phyloP scores from a whole-genome alignment of 2,329 filamentous ascomycete species.

The Biscogniauxia mediterranea region DNA sequence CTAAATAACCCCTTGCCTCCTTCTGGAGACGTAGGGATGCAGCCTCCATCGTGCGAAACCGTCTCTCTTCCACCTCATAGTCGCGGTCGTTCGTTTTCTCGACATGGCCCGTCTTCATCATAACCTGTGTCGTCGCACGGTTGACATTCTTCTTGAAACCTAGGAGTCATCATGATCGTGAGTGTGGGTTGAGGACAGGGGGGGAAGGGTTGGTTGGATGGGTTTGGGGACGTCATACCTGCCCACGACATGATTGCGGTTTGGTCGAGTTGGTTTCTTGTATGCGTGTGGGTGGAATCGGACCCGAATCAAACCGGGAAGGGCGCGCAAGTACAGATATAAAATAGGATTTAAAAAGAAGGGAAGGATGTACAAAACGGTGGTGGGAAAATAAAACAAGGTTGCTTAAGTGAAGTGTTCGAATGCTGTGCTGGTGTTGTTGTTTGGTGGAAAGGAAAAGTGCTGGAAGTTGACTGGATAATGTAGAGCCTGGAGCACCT shows the following conservation, averaged over 20 bases:
- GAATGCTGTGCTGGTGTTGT: neutral
- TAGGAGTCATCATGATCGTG: slow-evolving; percentile 31
- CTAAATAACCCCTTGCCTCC: slow-evolving; percentile 96
- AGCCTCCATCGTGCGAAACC: slow-evolving; percentile 96
- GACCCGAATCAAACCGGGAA: neutral
- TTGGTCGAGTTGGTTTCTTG: slow-evolving; percentile 7
- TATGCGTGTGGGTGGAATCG: neutral
- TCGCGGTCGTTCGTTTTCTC: slow-evolving; percentile 98
- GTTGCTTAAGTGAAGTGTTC: neutral
- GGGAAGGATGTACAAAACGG: neutral
- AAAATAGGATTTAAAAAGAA: neutral
- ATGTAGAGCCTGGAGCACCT: neutral
- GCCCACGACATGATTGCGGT: slow-evolving; percentile 66
- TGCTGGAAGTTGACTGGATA: neutral
- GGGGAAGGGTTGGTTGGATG: neutral
- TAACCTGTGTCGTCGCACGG: slow-evolving; percentile 97
- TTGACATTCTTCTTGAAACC: slow-evolving; percentile 97
- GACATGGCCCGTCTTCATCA: slow-evolving; percentile 99
- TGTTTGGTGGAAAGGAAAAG: neutral
- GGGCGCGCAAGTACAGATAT: neutral
- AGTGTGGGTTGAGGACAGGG: slow-evolving; percentile 6
- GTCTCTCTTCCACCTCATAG: slow-evolving; percentile 96
- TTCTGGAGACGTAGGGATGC: slow-evolving; percentile 91
- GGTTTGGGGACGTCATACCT: slow-evolving; percentile 43
- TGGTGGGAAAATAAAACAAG: neutral